phyloP scores from a whole-genome alignment of 2,329 filamentous ascomycete species.

The Ilyonectria robusta region DNA sequence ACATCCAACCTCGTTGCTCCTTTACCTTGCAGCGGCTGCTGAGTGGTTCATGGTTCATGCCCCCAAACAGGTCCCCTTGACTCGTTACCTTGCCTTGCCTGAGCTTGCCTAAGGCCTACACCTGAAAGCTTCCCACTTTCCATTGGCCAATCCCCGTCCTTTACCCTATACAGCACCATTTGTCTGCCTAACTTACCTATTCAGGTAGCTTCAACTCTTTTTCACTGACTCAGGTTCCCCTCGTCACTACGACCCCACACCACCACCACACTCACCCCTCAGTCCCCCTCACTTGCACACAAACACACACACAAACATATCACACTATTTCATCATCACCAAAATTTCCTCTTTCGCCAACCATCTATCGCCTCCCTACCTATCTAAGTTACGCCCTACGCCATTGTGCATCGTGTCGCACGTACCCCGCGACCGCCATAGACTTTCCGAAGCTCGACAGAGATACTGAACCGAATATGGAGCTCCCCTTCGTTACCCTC shows the following conservation, averaged over 20 bases:
- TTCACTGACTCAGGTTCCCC: conserved; percentile 3
- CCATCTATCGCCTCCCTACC: background rate
- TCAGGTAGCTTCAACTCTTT: conserved; percentile 5
- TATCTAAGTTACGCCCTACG: background rate
- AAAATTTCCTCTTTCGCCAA: background rate
- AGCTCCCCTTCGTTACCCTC: conserved; percentile 66
- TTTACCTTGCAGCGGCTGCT: conserved; percentile 25
- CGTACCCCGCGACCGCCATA: background rate
- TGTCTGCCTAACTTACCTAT: background rate
- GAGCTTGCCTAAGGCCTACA: conserved; percentile 9
- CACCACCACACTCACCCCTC: conserved; percentile 8
- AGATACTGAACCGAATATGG: conserved; percentile 44
- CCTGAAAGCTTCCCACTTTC: background rate
- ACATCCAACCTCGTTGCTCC: conserved; percentile 15
- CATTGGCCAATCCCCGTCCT: background rate
- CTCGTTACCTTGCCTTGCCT: conserved; percentile 9
- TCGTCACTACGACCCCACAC: conserved; percentile 1
- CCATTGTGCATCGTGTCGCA: background rate
- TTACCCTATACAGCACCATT: background rate
- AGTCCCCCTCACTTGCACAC: background rate
- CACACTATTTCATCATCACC: conserved; percentile 12
- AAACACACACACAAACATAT: conserved; percentile 1
- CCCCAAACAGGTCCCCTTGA: conserved; percentile 3
- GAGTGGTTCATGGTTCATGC: conserved; percentile 33
- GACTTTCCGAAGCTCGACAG: background rate